Base-by-base conservation (phyloP, 805 yeast species). In the Ogataea glucozyma region DNA sequence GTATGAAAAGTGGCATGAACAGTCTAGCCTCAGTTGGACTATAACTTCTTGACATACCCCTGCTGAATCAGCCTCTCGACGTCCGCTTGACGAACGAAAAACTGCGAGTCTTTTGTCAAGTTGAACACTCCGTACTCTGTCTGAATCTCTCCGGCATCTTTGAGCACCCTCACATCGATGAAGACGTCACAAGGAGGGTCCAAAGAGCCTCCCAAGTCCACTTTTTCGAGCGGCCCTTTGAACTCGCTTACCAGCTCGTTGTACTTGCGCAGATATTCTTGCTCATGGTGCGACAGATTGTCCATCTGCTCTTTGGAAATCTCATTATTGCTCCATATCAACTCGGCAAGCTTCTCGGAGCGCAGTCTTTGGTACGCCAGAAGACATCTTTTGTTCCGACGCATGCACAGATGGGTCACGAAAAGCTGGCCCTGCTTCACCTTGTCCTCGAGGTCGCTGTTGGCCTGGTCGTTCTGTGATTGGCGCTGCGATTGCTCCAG, bases 41-140 rank as follows among this genome's bases (percentile, higher is more conserved):
- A 53, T 26, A 53, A 40, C 59, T 84, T 86, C 61, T 88, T 95
- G 41, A 93, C 65, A 54, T 87, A 88, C 0, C 97, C 98, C 63
- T 93, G 99, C 58, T 89, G 97, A 26, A 93, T 87, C 46, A 93
- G 71, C 39, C 97, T 70, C 58, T 91, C 97, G 6, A 93, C 99
- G 58, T 93, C 99, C 0, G 93, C 83, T 53, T 88, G 91, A 45
- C 99, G 73, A 14, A 91, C 97, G 59, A 86, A 91, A 59, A 91
- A 90, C 59, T 93, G 98, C 3, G 96, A 86, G 61, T 91, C 91
- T 57, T 90, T 91, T 3, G 95, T 87, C 51, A 93, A 68, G 56
- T 90, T 90, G 67, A 93, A 89, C 3, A 88, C 96, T 17, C 97
- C 99, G 56, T 91, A 91, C 61, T 91, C 99, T 0, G 99, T 93